Evolutionary conservation across 202 grass and related monocot genomes (phyloP).

Genomic region (Miscanthus sacchariflorus): DNA sequence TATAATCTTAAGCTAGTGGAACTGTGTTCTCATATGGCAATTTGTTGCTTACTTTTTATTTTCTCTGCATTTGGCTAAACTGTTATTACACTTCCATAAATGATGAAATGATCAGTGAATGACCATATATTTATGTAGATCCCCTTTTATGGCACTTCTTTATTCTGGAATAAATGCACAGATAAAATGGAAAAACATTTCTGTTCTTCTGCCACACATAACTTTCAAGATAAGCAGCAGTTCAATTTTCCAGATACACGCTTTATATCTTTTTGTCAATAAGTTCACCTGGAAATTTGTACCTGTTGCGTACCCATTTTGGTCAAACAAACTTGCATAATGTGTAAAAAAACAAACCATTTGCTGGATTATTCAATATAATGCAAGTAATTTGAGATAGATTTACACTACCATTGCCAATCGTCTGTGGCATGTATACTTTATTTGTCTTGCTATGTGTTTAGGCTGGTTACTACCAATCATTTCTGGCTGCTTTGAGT

Average conservation of each 20-base stretch:
- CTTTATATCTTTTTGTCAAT: constrained; percentile 9
- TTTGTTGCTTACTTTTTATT: neutral
- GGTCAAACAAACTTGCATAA: constrained; percentile 32
- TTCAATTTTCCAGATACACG: neutral
- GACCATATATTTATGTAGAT: neutral
- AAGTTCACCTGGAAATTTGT: constrained; percentile 32
- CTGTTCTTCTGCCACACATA: neutral
- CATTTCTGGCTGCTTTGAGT: constrained; percentile 35
- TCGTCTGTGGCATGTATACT: neutral
- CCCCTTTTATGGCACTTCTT: neutral
- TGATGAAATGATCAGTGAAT: neutral
- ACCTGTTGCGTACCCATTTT: neutral
- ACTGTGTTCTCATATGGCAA: constrained; percentile 26
- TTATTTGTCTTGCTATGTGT: constrained; percentile 23
- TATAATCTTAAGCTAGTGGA: constrained; percentile 9
- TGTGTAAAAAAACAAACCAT: constrained; percentile 35
- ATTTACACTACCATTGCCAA: constrained; percentile 42
- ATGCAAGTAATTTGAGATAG: constrained; percentile 46
- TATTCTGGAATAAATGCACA: neutral
- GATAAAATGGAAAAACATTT: neutral
- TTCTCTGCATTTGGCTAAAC: constrained; percentile 9
- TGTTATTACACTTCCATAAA: neutral
- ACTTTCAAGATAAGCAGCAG: neutral
- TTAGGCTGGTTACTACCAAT: constrained; percentile 23
- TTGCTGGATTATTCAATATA: neutral